Percentiles rank a stretch among this genome's conserved stretches.
phyloP scores from a whole-genome alignment of 352 stramenopile genomes.

The Globisporangium irregulare region DNA sequence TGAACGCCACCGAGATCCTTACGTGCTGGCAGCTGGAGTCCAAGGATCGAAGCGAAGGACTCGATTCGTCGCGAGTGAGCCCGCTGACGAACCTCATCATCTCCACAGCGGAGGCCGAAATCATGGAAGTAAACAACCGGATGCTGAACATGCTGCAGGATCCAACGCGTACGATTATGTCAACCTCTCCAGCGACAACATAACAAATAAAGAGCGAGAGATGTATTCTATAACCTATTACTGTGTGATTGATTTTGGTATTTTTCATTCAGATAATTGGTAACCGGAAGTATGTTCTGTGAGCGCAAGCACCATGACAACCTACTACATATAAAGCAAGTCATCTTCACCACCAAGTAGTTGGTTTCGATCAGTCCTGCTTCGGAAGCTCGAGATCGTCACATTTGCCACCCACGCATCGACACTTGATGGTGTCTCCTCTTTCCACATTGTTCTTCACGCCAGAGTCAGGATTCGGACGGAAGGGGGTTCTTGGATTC shows the following conservation, averaged over 20 bases:
- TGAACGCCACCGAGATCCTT: background rate
- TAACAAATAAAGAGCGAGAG: too few species aligned
- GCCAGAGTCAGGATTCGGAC: background rate
- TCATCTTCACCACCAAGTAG: background rate
- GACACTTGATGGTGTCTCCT: background rate
- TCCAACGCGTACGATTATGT: background rate
- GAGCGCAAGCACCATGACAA: too few species aligned
- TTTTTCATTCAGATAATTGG: too few species aligned
- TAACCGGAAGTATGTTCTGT: too few species aligned
- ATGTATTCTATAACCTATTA: too few species aligned
- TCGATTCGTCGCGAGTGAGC: background rate
- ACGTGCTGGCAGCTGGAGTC: constrained; percentile 3
- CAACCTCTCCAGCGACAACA: background rate
- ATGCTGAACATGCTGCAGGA: background rate
- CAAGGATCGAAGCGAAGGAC: background rate
- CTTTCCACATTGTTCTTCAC: background rate
- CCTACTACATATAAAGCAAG: background rate
- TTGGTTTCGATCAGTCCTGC: background rate
- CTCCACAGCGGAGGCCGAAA: background rate
- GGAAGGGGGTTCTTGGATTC: too few species aligned
- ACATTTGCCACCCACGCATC: background rate
- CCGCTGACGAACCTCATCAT: background rate
- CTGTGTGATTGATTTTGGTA: too few species aligned
- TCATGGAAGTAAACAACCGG: background rate
- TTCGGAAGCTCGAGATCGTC: constrained; percentile 2